These are phyloP conservation scores for Exserohilum turcica DNA, from an alignment of 2,329 filamentous ascomycete species.

Conservation along the genomic window DNA sequence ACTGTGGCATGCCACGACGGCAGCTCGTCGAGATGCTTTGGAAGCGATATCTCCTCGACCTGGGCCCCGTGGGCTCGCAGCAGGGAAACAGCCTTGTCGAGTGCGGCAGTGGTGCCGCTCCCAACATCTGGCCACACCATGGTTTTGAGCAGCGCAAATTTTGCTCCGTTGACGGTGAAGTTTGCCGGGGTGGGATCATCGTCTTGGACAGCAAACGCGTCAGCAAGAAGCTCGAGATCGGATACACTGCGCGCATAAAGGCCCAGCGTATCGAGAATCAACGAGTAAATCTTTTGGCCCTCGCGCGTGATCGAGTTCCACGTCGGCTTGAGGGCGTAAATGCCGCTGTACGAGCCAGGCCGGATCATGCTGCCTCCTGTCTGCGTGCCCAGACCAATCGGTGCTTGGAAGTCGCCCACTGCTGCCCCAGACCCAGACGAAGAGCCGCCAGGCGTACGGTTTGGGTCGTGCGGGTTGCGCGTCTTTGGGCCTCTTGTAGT, in stretches of 20 bases:
- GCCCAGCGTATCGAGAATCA: slow-evolving; percentile 67
- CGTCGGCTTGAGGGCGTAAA: slow-evolving; percentile 69
- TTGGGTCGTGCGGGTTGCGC: slow-evolving; percentile 60
- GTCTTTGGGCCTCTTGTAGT: slow-evolving; percentile 60
- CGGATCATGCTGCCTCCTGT: slow-evolving; percentile 69
- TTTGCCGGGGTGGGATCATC: slow-evolving; percentile 47
- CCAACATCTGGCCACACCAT: slow-evolving; percentile 55
- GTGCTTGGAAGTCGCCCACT: slow-evolving; percentile 67
- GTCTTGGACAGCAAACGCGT: slow-evolving; percentile 61
- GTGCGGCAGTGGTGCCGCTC: slow-evolving; percentile 43
- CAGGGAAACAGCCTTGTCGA: slow-evolving; percentile 42
- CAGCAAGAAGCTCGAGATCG: slow-evolving; percentile 63
- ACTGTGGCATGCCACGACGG: slow-evolving; percentile 60
- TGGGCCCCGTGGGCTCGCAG: slow-evolving; percentile 56
- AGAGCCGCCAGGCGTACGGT: slow-evolving; percentile 68
- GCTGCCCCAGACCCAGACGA: slow-evolving; percentile 70
- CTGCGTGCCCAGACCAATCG: slow-evolving; percentile 67
- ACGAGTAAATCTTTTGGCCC: slow-evolving; percentile 63
- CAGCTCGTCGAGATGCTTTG: slow-evolving; percentile 43
- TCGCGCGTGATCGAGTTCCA: slow-evolving; percentile 68
- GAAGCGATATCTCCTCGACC: slow-evolving; percentile 62
- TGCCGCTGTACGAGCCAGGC: slow-evolving; percentile 68
- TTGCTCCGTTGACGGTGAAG: slow-evolving; percentile 54
- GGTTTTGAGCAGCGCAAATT: slow-evolving; percentile 59
- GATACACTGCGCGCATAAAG: slow-evolving; percentile 63